These are phyloP conservation scores for Eimeria mitis DNA, from an alignment of 169 alveolate genomes.

Conservation along the genomic window DNA sequence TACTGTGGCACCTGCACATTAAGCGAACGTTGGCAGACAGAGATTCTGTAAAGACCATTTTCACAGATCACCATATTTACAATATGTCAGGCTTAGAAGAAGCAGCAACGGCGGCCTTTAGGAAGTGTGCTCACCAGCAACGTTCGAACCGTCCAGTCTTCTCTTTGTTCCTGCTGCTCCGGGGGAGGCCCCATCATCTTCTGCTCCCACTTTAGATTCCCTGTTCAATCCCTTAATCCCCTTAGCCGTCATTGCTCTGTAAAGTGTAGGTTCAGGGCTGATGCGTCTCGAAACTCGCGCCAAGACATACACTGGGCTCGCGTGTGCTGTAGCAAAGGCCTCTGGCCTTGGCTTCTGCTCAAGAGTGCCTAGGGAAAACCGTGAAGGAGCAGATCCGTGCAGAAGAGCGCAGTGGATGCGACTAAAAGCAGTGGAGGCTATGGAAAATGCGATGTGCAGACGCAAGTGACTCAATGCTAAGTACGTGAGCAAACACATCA, in stretches of 20 bases:
- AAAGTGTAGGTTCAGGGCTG: background rate
- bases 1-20: background rate
- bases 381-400: background rate
- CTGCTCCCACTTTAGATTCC: background rate
- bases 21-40: background rate
- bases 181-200: background rate
- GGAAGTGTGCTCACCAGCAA: background rate
- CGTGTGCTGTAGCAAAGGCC: background rate
- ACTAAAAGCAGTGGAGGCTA: background rate
- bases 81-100: background rate
- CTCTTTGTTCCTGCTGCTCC: constrained; percentile 13
- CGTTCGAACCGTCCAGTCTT: background rate
- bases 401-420: background rate
- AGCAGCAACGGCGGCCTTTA: background rate
- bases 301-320: background rate
- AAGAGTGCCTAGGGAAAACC: background rate
- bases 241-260: constrained; percentile 7
- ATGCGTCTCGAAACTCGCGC: background rate
- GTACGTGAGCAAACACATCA: background rate
- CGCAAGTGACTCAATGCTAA: constrained; percentile 20
- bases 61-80: background rate
- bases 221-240: background rate
- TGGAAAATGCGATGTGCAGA: background rate
- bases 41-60: background rate
- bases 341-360: background rate